phyloP scores from a whole-genome alignment of 208 protist genomes.

The Herpetomonas tarakana region DNA sequence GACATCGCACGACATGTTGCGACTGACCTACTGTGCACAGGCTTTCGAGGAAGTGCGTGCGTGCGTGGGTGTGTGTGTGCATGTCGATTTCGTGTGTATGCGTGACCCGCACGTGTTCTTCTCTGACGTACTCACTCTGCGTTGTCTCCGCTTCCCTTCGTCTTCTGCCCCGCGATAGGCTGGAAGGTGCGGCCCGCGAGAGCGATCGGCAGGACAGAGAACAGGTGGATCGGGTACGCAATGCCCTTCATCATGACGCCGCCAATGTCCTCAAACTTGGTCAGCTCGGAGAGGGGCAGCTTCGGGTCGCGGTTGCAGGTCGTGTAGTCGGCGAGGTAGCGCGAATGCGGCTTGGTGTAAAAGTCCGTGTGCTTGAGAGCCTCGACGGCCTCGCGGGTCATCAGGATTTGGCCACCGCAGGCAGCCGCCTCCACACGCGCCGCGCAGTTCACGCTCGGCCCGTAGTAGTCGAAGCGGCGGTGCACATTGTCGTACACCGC shows the following conservation, averaged over 20 bases:
- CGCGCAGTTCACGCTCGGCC: conserved; percentile 17
- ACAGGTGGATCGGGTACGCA: conserved; percentile 17
- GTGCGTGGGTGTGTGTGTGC: too few relatives aligned
- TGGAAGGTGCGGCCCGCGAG: conserved; percentile 17
- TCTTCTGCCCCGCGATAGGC: too few relatives aligned
- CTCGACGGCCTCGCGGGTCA: conserved; percentile 6
- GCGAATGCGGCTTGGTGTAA: not conserved
- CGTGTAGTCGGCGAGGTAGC: not conserved
- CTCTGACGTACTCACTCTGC: too few relatives aligned
- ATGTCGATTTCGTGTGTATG: too few relatives aligned
- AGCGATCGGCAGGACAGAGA: conserved; percentile 24
- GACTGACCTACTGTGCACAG: too few relatives aligned
- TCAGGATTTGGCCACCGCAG: conserved; percentile 4
- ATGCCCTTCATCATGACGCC: conserved; percentile 21
- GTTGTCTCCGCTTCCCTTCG: too few relatives aligned
- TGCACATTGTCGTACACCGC: conserved; percentile 36
- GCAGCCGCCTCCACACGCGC: conserved; percentile 14
- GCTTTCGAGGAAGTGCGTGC: too few relatives aligned
- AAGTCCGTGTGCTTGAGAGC: conserved; percentile 11
- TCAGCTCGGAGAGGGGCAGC: conserved; percentile 15
- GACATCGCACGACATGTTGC: too few relatives aligned
- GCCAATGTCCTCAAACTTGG: conserved; percentile 17
- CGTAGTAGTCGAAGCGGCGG: conserved; percentile 70
- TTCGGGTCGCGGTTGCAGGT: conserved; percentile 8
- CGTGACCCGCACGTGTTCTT: too few relatives aligned